Base-by-base conservation (phyloP, 257 asterid genomes). In the Marsdenia floribunda region DNA sequence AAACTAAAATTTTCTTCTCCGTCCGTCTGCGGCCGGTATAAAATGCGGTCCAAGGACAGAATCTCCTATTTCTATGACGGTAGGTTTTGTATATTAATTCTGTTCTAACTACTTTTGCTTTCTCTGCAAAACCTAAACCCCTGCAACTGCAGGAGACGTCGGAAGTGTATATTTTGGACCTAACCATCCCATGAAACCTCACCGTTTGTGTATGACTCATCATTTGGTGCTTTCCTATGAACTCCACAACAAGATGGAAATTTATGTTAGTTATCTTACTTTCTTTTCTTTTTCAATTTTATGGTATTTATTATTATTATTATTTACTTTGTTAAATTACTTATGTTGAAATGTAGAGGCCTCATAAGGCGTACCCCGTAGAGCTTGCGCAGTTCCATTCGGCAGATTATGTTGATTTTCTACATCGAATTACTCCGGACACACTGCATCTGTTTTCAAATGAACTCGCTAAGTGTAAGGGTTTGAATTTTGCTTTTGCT, bases 121-220 rank as follows among this genome's bases (percentile, higher is more conserved):
- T 35, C 49, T 18, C 6, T 38, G 29, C 2, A 35, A 42, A 73
- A 65, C 70, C 63, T 29, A 66, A 71, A 53, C 40, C 73, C 73
- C 72, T 71, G 76, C 64, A 47, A 55, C 73, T 82, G 78, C 97
- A 95, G 99, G 99, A 82, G 99, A 95, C 77, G 99, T 91, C 35
- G 99, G 99, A 35, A 95, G 85, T 67, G 98, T 95, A 18, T 95
- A 92, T 77, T 95, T 95, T 70, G 99, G 99, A 76, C 94, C 97
- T 73, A 92, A 93, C 76, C 99, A 95, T 75, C 99, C 99, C n/a
- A 95, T 92, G 99, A 92, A 95, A 75, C 99, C 99, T 53, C 99
- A 95, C 82, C 89, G 99, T 35, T 82, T 95, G 58, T 95, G 98
- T 86, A 95, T 95, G 99, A 95, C 99, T 69, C 98, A 95, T 76